Percentiles rank a stretch among this genome's conserved stretches.
Evolutionary conservation across 2,329 filamentous ascomycete species (phyloP).

Genomic region (Pseudocercospora cruenta): DNA sequence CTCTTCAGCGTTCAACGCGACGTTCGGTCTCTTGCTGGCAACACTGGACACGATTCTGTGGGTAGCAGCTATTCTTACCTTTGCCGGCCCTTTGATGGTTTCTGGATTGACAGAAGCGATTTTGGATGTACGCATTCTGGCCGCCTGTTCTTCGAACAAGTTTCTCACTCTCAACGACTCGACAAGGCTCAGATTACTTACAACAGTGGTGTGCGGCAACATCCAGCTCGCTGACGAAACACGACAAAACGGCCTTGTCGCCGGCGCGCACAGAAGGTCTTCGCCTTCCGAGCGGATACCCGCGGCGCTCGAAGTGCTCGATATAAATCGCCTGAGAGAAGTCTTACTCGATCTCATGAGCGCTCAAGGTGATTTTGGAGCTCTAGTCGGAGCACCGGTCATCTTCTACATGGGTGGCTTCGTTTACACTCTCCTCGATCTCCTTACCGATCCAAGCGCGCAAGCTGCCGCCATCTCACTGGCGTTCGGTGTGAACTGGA

Average conservation of each 20-base stretch:
- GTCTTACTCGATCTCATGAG: slow-evolving; percentile 10
- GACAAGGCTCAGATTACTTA: not conserved
- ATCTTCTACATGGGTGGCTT: slow-evolving; percentile 13
- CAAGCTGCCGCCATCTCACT: slow-evolving; percentile 11
- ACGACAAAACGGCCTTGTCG: not conserved
- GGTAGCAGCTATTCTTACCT: slow-evolving; percentile 6
- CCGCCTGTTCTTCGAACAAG: slow-evolving; percentile 1
- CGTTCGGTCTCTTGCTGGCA: not conserved
- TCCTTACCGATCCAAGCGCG: not conserved
- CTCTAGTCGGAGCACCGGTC: slow-evolving; percentile 10
- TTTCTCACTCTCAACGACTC: not conserved
- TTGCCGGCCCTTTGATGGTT: slow-evolving; percentile 14
- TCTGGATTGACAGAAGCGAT: slow-evolving; percentile 12
- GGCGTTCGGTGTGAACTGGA: slow-evolving; percentile 14
- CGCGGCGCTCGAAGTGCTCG: not conserved
- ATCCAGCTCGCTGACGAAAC: not conserved
- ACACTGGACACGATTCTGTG: slow-evolving; percentile 13
- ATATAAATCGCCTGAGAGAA: not conserved
- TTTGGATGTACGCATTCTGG: slow-evolving; percentile 8
- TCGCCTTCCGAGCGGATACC: not conserved
- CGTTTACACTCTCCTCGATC: slow-evolving; percentile 13
- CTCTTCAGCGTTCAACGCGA: not conserved
- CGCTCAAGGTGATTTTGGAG: slow-evolving; percentile 14
- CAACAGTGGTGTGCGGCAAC: slow-evolving; percentile 8
- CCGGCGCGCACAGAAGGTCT: not conserved